A percentile compares a stretch with the other conserved stretches of the same genome.
These are phyloP conservation scores for Dalbergia cochinchinensis DNA, from an alignment of 306 rosid species.

Conservation along the genomic window DNA sequence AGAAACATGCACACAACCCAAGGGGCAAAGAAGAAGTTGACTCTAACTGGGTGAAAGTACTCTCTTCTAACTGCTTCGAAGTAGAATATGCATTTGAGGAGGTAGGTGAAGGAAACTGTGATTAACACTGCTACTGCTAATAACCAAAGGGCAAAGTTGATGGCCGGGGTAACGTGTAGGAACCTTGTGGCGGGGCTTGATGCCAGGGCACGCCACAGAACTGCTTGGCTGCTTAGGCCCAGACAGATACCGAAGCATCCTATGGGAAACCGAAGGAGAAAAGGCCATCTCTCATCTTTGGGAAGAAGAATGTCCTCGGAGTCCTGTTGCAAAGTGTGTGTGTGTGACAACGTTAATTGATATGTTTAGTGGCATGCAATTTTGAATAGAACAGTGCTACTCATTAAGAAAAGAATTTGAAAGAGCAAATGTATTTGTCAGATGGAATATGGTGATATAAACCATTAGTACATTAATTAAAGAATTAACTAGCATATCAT, in stretches of 20 bases:
- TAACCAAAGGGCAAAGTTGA: conserved; percentile 74
- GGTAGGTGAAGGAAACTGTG: conserved; percentile 64
- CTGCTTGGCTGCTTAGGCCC: conserved; percentile 86
- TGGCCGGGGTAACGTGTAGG: conserved; percentile 62
- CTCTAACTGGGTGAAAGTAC: conserved; percentile 79
- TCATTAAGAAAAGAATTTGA: too few species aligned
- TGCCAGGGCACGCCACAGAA: conserved; percentile 81
- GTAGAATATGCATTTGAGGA: conserved; percentile 84
- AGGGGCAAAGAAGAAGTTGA: conserved; percentile 92
- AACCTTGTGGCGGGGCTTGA: conserved; percentile 76
- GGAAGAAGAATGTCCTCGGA: conserved; percentile 89
- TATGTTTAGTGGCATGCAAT: background rate
- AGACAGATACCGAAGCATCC: conserved; percentile 90
- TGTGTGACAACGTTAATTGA: background rate
- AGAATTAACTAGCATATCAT: too few species aligned
- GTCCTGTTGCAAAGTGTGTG: conserved; percentile 54
- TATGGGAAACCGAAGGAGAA: conserved; percentile 84
- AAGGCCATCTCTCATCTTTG: conserved; percentile 86
- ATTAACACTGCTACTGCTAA: conserved; percentile 56
- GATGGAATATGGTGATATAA: too few species aligned
- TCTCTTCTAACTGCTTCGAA: conserved; percentile 90
- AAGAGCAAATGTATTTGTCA: too few species aligned
- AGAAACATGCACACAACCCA: conserved; percentile 92
- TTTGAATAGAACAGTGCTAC: too few species aligned
- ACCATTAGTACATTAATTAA: too few species aligned